Percentiles rank a stretch among this genome's conserved stretches.
These are phyloP conservation scores for Chrysanthemum seticuspe DNA, from an alignment of 129 eudicot species.

Conservation along the genomic window DNA sequence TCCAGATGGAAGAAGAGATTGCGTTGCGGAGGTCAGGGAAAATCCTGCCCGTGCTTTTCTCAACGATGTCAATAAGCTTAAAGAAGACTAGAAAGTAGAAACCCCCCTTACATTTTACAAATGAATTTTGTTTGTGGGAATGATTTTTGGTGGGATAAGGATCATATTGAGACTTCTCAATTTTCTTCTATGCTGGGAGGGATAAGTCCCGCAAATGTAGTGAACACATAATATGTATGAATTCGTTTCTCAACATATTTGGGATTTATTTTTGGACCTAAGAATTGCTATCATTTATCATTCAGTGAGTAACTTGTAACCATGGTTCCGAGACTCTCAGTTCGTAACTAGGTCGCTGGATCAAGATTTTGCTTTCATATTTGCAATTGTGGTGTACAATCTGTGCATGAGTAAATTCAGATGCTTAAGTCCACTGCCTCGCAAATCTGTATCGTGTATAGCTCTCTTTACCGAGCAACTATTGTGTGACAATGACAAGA, in stretches of 20 bases:
- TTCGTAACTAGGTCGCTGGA: too few relatives aligned
- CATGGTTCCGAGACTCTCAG: too few relatives aligned
- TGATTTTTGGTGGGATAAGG: slow-evolving; percentile 12
- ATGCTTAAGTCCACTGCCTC: too few relatives aligned
- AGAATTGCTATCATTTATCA: neutral
- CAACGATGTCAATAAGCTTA: slow-evolving; percentile 84
- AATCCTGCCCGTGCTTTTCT: slow-evolving; percentile 83
- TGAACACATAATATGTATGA: slow-evolving; percentile 3
- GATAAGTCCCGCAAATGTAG: slow-evolving; percentile 2
- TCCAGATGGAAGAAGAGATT: slow-evolving; percentile 75
- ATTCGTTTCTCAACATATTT: neutral
- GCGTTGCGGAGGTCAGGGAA: slow-evolving; percentile 73
- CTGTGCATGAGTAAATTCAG: too few relatives aligned
- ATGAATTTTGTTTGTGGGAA: slow-evolving; percentile 15
- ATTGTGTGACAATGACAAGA: too few relatives aligned
- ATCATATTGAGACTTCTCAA: neutral
- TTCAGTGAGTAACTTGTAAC: too few relatives aligned
- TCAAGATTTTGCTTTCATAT: too few relatives aligned
- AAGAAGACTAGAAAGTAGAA: slow-evolving; percentile 40
- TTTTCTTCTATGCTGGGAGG: slow-evolving; percentile 2
- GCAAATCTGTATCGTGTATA: too few relatives aligned
- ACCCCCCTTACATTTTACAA: slow-evolving; percentile 8
- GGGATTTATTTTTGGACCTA: neutral
- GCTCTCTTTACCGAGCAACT: too few relatives aligned
- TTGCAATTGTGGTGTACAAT: too few relatives aligned